Base-by-base conservation (phyloP, 148 eudicot genomes). In the Drosera capensis region DNA sequence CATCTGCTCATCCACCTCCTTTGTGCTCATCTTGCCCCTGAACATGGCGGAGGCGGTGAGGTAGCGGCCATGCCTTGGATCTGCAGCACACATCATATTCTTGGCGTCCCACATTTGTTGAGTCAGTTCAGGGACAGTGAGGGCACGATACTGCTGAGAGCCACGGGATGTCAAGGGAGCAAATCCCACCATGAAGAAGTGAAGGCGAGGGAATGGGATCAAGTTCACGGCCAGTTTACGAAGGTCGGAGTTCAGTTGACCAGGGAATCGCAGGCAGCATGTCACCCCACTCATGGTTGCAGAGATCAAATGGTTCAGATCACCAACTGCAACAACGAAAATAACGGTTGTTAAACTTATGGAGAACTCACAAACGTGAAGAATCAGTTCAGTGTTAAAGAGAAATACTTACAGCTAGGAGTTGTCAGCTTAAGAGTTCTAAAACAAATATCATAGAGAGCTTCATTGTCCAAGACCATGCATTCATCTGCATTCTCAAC, bases 31-130 rank as follows among this genome's bases (percentile, higher is more conserved):
- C 59, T 71, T 78, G 20, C 86, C 86, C 17, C 86, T 58, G 55
- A 74, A 78, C 80, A 78, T 74, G 65, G 81, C 86, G 9, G 86
- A 79, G 54, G 86, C 86, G 18, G 86, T 79, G 41, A 79, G 81
- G 63, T 79, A 79, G 15, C 87, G 74, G 0, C 87, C 87, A 4
- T 79, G 87, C 7, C 87, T 51, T 31, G 87, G 87, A 63, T 79
- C 87, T 13, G 87, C 87, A 13, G 87, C 87, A 22, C 87, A 79
- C 87, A 79, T 79, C 87, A 79, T 79, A 65, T 79, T 79, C 69
- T 75, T 79, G 54, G 87, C 43, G 29, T 79, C 87, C 87, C 87
- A 79, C 87, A 79, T 79, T 47, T 79, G 87, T 15, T 75, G 82
- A 46, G 87, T 79, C 21, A 79, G 77, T 45, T 79, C 87, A 14